Evolutionary conservation across 345 rosid genomes (phyloP).

Genomic region (Arabidopsis suecica): DNA sequence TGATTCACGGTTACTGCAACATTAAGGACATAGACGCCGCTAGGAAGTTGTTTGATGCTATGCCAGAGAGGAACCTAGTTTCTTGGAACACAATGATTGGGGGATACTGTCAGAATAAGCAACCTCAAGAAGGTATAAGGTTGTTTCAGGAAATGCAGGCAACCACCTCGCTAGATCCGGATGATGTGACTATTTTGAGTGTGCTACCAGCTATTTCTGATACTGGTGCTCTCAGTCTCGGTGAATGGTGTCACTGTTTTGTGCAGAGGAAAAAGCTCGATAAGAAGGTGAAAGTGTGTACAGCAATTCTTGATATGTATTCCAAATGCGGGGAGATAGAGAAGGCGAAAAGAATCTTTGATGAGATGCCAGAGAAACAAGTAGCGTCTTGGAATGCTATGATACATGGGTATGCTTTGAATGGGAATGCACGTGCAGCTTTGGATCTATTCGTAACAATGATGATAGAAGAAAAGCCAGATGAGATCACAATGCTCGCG

Average conservation of each 20-base stretch:
- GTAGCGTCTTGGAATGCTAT: slow-evolving; percentile 78
- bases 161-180: slow-evolving; percentile 59
- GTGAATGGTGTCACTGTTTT: slow-evolving; percentile 65
- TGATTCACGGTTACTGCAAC: slow-evolving; percentile 73
- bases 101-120: slow-evolving; percentile 72
- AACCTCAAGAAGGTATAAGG: slow-evolving; percentile 67
- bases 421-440: slow-evolving; percentile 72
- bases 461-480: slow-evolving; percentile 60
- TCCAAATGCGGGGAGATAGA: slow-evolving; percentile 76
- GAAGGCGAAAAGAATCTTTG: slow-evolving; percentile 57
- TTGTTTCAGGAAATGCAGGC: slow-evolving; percentile 71
- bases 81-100: slow-evolving; percentile 88
- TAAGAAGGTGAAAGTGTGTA: slow-evolving; percentile 56
- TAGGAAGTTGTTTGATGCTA: slow-evolving; percentile 60
- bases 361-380: slow-evolving; percentile 54
- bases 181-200: slow-evolving; percentile 68
- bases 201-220: slow-evolving; percentile 81
- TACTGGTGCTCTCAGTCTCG: slow-evolving; percentile 70
- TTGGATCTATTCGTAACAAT: slow-evolving; percentile 54
- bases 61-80: slow-evolving; percentile 67
- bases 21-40: slow-evolving; percentile 61
- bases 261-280: slow-evolving; percentile 59
- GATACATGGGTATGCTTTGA: slow-evolving; percentile 71
- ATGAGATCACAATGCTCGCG: slow-evolving; percentile 67
- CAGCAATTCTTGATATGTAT: slow-evolving; percentile 83